A percentile compares a stretch with the other conserved stretches of the same genome.
Evolutionary conservation across 177 flowering plant genomes (phyloP).

Genomic region (Vitis hybrid): DNA sequence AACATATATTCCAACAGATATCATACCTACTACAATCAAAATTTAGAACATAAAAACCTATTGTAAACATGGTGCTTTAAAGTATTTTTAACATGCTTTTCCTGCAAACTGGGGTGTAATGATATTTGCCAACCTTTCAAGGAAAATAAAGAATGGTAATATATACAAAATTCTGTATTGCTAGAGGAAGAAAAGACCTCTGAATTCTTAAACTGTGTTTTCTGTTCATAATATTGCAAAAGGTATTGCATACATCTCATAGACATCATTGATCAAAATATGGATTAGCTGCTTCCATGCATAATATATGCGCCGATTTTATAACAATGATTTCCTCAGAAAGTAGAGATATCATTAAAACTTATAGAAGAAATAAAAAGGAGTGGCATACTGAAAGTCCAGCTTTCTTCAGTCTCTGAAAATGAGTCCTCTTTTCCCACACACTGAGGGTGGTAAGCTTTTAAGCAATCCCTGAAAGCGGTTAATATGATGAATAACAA

Average conservation of each 20-base stretch:
- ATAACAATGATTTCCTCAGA: not conserved
- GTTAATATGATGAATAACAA: not conserved
- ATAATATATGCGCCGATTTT: not conserved
- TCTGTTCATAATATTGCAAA: too few relatives aligned
- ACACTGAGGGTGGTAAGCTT: constrained; percentile 64
- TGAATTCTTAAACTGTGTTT: too few relatives aligned
- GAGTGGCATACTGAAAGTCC: constrained; percentile 54
- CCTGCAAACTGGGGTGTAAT: too few relatives aligned
- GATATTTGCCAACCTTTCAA: too few relatives aligned
- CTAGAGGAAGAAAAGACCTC: too few relatives aligned
- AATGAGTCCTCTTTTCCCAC: constrained; percentile 44
- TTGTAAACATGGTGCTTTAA: not conserved
- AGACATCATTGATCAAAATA: too few relatives aligned
- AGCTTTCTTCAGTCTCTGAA: constrained; percentile 27
- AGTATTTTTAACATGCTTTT: too few relatives aligned
- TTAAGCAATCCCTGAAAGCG: constrained; percentile 49
- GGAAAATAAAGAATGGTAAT: too few relatives aligned
- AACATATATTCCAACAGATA: not conserved
- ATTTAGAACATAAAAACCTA: too few relatives aligned
- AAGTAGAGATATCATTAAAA: not conserved
- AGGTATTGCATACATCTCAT: too few relatives aligned
- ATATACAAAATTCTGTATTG: too few relatives aligned
- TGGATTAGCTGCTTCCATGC: not conserved
- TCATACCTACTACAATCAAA: not conserved
- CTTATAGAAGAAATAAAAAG: not conserved